Percentiles rank a stretch among this genome's conserved stretches.
phyloP scores from a whole-genome alignment of 2,329 filamentous ascomycete genomes.

The Teratosphaeria pseudoeucalypti region DNA sequence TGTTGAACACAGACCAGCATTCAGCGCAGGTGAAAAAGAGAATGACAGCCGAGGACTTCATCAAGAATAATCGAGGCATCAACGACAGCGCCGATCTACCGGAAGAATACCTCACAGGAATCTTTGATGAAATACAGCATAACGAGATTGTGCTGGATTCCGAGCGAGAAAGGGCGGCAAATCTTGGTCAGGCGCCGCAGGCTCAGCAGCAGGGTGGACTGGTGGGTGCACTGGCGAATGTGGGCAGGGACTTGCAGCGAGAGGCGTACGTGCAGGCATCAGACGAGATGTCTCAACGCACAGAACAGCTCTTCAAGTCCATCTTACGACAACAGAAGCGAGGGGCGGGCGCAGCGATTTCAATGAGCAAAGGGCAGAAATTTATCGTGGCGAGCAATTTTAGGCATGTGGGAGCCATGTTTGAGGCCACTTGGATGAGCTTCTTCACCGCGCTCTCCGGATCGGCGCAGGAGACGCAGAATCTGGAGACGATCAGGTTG shows the following conservation, averaged over 20 bases:
- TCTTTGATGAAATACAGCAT: constrained; percentile 81
- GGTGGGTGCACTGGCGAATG: constrained; percentile 66
- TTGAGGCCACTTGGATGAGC: constrained; percentile 98
- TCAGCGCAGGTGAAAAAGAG: constrained; percentile 75
- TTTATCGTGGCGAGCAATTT: constrained; percentile 92
- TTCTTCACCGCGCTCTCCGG: constrained; percentile 91
- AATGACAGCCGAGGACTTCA: constrained; percentile 96
- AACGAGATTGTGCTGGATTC: constrained; percentile 94
- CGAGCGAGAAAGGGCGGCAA: constrained; percentile 80
- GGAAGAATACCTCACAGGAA: constrained; percentile 77
- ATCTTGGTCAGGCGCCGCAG: constrained; percentile 54
- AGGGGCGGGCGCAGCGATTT: constrained; percentile 55
- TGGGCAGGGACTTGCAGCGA: constrained; percentile 79
- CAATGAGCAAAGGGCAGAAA: constrained; percentile 43
- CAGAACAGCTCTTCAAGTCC: constrained; percentile 82
- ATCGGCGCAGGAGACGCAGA: constrained; percentile 86
- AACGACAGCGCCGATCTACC: constrained; percentile 93
- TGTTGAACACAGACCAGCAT: constrained; percentile 93
- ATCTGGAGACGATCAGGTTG: constrained; percentile 79
- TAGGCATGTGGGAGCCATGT: constrained; percentile 95
- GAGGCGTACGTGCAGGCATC: constrained; percentile 93
- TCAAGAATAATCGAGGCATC: constrained; percentile 97
- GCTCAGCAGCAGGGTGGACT: constrained; percentile 30
- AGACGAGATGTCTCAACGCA: constrained; percentile 78
- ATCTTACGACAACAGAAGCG: constrained; percentile 80